These are phyloP conservation scores for Monosporascus sp. DNA, from an alignment of 2,329 filamentous ascomycete species.

Conservation along the genomic window DNA sequence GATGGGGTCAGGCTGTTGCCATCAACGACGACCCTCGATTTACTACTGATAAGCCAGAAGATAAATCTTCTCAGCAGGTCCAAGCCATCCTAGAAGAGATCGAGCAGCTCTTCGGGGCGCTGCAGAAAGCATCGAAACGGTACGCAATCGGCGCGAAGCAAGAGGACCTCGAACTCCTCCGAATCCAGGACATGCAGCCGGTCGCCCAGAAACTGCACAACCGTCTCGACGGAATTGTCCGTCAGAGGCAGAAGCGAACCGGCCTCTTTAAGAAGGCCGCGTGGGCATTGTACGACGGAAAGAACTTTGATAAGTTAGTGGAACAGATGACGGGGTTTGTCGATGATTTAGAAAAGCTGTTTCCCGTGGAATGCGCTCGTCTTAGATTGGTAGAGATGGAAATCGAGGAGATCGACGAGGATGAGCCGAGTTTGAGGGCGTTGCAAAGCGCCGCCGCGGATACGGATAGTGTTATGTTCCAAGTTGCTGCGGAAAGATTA, in stretches of 20 bases:
- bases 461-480: slow-evolving; percentile 1
- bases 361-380: slow-evolving; percentile 11
- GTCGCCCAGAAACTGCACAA: slow-evolving; percentile 7
- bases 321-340: slow-evolving; percentile 15
- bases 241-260: slow-evolving; percentile 11
- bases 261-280: slow-evolving; percentile 14
- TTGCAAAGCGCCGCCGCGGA: slow-evolving; percentile 8
- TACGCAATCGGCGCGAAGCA: slow-evolving; percentile 10
- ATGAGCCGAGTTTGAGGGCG: slow-evolving; percentile 15
- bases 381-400: slow-evolving; percentile 13
- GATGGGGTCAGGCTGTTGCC: slow-evolving; percentile 29
- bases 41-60: slow-evolving; percentile 4
- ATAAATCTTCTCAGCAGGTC: slow-evolving; percentile 8
- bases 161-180: slow-evolving; percentile 6
- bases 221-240: slow-evolving; percentile 2
- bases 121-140: slow-evolving; percentile 17
- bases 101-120: slow-evolving; percentile 16
- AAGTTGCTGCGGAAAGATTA: slow-evolving; percentile 1
- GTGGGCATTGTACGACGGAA: slow-evolving; percentile 20
- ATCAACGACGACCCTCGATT: slow-evolving; percentile 25
- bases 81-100: slow-evolving; percentile 21
- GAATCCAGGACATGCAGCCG: slow-evolving; percentile 4
- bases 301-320: slow-evolving; percentile 17
- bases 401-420: slow-evolving; percentile 16
- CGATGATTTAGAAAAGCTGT: slow-evolving; percentile 21